Evolutionary conservation across 768 basidiomycete genomes (phyloP), one percentile per base, ranked within the genome.

Genomic region (Gloeophyllum trabeum): DNA sequence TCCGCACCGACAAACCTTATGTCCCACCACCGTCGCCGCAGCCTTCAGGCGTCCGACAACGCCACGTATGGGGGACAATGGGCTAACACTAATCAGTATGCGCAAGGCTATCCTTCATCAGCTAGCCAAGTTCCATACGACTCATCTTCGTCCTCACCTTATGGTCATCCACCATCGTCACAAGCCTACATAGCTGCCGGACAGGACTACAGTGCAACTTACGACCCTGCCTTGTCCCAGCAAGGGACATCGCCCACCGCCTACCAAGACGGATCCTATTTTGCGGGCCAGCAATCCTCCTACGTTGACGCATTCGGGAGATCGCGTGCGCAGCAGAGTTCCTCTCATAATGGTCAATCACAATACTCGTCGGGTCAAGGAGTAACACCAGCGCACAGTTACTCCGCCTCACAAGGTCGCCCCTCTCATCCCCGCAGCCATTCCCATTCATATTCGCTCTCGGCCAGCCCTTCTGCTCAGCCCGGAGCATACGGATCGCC

Each of bases 11-110:
- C 20, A 48, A 49, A 22, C 38, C 52, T 32, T 54, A 55, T 45
- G 45, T 44, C 26, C 23, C 47, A 24, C 38, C 52, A 35, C 45
- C 49, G 40, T 50, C 49, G 37, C 51, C 53, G 41, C 51, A 45
- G 16, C 48, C 47, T 32, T 10, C 16, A 32, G 10, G 10, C 28
- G 16, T 32, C 28, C 10, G 28, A 32, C 10, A 32, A 32, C 28
- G 28, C 28, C 28, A 32, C 28, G 10, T 32, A 32, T 32, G 28
- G 28, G 10, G 28, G 28, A 10, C 10, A 16, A 10, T 32, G 28
- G 28, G n/a, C n/a, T n/a, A n/a, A n/a, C n/a, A n/a, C n/a, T n/a
- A 32, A 32, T 16, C 10, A 32, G 28, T 32, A 32, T 16, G 28
- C 28, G 16, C 28, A 10, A 10, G 28, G 16, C 10, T 32, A 32